These are phyloP conservation scores for Boletus semigastroideus DNA, from an alignment of 1,284 basidiomycete genomes.

Conservation along the genomic window DNA sequence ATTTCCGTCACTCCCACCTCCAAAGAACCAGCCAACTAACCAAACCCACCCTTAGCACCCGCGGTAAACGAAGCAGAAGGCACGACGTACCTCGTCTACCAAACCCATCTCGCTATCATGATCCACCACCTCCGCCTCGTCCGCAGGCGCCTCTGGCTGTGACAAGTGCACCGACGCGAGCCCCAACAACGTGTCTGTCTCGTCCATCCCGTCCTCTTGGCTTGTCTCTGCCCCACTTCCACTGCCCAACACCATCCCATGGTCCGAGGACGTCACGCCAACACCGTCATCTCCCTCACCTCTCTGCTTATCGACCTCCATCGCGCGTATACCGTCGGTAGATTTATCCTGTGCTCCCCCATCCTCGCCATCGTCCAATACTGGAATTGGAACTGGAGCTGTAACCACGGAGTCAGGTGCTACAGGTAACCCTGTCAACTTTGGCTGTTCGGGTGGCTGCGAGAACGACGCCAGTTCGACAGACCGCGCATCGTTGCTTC, in stretches of 20 bases:
- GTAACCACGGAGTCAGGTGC: neutral
- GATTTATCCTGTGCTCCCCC: neutral
- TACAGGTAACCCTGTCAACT: neutral
- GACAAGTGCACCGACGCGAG: constrained; percentile 28
- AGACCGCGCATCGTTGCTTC: neutral
- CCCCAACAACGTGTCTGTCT: constrained; percentile 22
- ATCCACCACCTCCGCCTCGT: neutral
- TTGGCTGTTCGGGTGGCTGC: neutral
- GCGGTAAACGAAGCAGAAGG: neutral
- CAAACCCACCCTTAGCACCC: constrained; percentile 3
- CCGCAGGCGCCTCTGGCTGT: neutral
- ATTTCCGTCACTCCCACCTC: neutral
- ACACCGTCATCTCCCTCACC: neutral
- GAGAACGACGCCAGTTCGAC: neutral
- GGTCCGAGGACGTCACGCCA: neutral
- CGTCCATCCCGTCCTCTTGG: constrained; percentile 7
- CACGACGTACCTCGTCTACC: constrained; percentile 13
- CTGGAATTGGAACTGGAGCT: neutral
- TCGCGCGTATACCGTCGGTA: neutral
- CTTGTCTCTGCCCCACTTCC: neutral
- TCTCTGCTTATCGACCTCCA: constrained; percentile 1
- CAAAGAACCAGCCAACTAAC: neutral
- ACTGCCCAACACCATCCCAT: neutral
- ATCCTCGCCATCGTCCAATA: neutral
- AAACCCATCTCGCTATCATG: neutral